A percentile compares a stretch with the other conserved stretches of the same genome.
Evolutionary conservation across 2,329 filamentous ascomycete species (phyloP).

Genomic region (Hirsutella thompsonii): DNA sequence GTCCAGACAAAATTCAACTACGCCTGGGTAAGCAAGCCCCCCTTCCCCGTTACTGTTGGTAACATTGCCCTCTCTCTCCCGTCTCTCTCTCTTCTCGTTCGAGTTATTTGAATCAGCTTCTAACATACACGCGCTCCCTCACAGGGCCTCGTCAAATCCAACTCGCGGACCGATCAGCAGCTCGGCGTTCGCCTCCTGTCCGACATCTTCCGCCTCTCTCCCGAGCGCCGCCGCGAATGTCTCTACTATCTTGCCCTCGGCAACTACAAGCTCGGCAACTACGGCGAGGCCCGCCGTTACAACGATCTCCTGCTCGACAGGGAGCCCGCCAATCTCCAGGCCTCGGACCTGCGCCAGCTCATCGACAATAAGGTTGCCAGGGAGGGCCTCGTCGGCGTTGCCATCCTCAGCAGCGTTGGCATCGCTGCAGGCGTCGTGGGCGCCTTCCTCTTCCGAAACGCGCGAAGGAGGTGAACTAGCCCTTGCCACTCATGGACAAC

Average conservation of each 20-base stretch:
- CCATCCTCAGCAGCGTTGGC: constrained; percentile 86
- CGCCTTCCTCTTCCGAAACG: constrained; percentile 70
- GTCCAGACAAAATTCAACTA: constrained; percentile 99
- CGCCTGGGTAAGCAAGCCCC: constrained; percentile 59
- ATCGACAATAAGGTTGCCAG: constrained; percentile 95
- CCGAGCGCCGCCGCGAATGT: constrained; percentile 90
- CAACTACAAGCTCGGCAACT: constrained; percentile 98
- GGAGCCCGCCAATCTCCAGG: constrained; percentile 85
- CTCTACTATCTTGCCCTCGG: constrained; percentile 96
- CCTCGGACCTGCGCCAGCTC: constrained; percentile 68
- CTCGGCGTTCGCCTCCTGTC: constrained; percentile 85
- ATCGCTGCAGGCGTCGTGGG: constrained; percentile 90
- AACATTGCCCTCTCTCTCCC: neutral
- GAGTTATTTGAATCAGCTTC: too few relatives aligned
- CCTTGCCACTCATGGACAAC: neutral
- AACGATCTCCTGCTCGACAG: constrained; percentile 87
- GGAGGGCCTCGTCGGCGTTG: constrained; percentile 87
- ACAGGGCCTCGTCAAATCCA: constrained; percentile 91
- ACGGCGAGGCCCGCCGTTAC: constrained; percentile 85
- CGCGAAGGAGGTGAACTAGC: constrained; percentile 38
- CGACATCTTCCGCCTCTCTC: constrained; percentile 89
- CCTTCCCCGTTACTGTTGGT: neutral
- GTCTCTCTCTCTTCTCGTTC: too few relatives aligned
- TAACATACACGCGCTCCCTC: constrained; percentile 1
- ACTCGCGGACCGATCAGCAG: constrained; percentile 74